These are phyloP conservation scores for Xylaria curta DNA, from an alignment of 495 filamentous ascomycete genomes.

Conservation along the genomic window DNA sequence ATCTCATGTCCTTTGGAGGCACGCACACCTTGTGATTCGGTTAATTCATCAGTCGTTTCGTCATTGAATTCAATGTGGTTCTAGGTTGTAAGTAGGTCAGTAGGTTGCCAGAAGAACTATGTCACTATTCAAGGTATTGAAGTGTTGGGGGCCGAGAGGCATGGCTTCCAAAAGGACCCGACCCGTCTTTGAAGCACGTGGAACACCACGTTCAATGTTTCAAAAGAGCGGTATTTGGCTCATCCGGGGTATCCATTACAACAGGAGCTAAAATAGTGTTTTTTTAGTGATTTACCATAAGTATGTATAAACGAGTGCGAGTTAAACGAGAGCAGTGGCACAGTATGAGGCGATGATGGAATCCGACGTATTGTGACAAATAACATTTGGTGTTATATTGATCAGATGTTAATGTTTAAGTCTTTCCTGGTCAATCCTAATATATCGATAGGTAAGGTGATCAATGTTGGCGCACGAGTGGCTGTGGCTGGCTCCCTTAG, in stretches of 20 bases:
- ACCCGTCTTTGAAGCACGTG: constrained; percentile 1
- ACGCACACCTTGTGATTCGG: background rate
- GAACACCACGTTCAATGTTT: background rate
- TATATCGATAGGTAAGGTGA: background rate
- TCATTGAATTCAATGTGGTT: background rate
- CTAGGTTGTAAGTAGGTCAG: background rate
- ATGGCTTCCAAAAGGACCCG: background rate
- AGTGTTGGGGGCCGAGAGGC: background rate
- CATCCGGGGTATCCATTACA: background rate
- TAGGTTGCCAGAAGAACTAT: background rate
- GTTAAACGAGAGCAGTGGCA: background rate
- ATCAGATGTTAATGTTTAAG: too few species aligned
- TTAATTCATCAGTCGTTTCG: background rate
- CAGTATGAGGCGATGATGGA: background rate
- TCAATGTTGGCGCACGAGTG: background rate
- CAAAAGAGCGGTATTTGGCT: background rate
- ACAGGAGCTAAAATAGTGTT: background rate
- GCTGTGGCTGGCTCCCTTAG: too few species aligned
- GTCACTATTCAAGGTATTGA: background rate
- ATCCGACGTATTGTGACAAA: background rate
- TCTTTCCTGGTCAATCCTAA: background rate
- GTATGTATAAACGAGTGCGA: too few species aligned
- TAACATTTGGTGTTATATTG: background rate
- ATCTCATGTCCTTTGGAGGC: background rate
- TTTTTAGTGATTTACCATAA: background rate